Evolutionary conservation across 1,284 basidiomycete genomes (phyloP).

Genomic region (Inonotus hispidus): DNA sequence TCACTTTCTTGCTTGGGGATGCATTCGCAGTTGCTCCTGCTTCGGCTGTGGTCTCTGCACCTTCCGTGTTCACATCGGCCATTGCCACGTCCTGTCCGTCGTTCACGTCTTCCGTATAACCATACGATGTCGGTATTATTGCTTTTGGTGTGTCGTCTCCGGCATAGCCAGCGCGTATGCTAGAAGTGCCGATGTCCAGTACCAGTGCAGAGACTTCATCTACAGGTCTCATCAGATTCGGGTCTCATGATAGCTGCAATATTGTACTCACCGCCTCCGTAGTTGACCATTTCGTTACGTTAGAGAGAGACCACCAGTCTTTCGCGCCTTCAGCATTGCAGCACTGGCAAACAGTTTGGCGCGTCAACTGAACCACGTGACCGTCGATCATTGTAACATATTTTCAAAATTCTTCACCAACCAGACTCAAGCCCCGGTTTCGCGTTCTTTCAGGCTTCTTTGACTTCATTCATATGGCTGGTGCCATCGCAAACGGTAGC

Average conservation of each 20-base stretch:
- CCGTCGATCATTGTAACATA: not conserved
- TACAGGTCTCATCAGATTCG: conserved; percentile 26
- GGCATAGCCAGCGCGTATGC: conserved; percentile 91
- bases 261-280: conserved; percentile 57
- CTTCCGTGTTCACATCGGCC: conserved; percentile 37
- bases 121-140: conserved; percentile 87
- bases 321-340: not conserved
- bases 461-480: not conserved
- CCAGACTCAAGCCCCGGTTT: not conserved
- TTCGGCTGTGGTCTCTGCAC: conserved; percentile 20
- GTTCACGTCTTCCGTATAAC: conserved; percentile 49
- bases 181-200: conserved; percentile 88
- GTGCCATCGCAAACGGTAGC: not conserved
- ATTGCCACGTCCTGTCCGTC: conserved; percentile 51
- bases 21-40: conserved; percentile 12
- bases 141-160: conserved; percentile 96
- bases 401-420: not conserved
- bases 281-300: conserved; percentile 30
- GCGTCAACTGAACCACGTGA: conserved; percentile 2
- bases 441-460: not conserved
- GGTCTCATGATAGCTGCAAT: not conserved
- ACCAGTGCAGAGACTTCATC: conserved; percentile 96
- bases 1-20: conserved; percentile 41
- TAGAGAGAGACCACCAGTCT: not conserved
- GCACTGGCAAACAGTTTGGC: too few relatives aligned